phyloP scores from a whole-genome alignment of 768 basidiomycete genomes.

The Rubroboletus pulcherrimus region DNA sequence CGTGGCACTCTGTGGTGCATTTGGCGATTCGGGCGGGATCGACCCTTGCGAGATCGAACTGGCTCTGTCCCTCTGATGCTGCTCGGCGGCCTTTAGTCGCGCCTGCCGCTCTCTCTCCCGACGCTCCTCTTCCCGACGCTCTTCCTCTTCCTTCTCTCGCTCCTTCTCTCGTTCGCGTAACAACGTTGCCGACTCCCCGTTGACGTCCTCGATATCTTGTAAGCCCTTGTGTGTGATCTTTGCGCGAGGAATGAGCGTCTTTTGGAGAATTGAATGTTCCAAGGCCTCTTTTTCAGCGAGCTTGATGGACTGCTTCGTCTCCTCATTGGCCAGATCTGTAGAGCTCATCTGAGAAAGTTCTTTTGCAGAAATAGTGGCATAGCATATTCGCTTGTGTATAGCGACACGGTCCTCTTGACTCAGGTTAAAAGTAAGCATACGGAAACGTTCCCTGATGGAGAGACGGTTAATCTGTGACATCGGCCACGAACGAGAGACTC shows the following conservation, averaged over 20 bases:
- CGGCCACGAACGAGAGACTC: conserved; percentile 23
- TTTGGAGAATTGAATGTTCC: conserved; percentile 80
- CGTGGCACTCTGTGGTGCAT: conserved; percentile 39
- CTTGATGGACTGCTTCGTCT: conserved; percentile 78
- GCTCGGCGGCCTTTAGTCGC: conserved; percentile 48
- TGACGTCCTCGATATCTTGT: conserved; percentile 82
- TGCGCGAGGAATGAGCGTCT: conserved; percentile 58
- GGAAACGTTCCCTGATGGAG: conserved; percentile 73
- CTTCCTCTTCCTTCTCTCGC: conserved; percentile 62
- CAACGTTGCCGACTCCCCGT: conserved; percentile 45
- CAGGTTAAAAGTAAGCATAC: conserved; percentile 86
- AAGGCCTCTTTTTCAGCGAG: conserved; percentile 79
- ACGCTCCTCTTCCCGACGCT: conserved; percentile 52
- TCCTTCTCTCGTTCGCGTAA: conserved; percentile 50
- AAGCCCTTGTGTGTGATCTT: conserved; percentile 94
- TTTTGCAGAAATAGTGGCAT: conserved; percentile 58
- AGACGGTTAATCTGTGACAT: conserved; percentile 3
- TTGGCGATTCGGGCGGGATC: conserved; percentile 70
- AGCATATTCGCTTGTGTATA: conserved; percentile 77
- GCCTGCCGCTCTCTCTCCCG: conserved; percentile 68
- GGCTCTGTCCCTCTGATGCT: conserved; percentile 44
- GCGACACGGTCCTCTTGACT: conserved; percentile 75
- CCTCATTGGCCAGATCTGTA: conserved; percentile 85
- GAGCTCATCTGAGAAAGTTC: conserved; percentile 83
- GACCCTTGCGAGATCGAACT: conserved; percentile 48